Conservation (phyloP, 176 grass and related monocot genomes). For the Oryza australiensis region DNA sequence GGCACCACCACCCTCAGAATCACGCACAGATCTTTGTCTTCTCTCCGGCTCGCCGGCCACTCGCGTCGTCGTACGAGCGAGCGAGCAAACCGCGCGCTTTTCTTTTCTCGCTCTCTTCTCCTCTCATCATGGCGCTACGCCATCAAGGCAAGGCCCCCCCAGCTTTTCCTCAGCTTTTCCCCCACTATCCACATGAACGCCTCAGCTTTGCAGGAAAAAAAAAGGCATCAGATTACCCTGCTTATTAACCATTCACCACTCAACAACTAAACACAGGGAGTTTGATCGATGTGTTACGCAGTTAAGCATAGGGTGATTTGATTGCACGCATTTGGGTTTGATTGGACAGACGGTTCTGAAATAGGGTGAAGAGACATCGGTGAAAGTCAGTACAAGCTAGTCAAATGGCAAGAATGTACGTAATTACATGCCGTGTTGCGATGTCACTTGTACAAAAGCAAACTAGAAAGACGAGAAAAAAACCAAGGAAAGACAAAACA, state of each 20-base stretch:
- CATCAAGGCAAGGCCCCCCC: slow-evolving; percentile 19
- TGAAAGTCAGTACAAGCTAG: background rate
- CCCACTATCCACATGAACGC: background rate
- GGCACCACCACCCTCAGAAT: slow-evolving; percentile 32
- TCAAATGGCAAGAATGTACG: slow-evolving; percentile 31
- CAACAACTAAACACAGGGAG: background rate
- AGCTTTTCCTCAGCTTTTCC: slow-evolving; percentile 50
- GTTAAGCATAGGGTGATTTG: background rate
- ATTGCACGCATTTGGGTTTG: too few species aligned
- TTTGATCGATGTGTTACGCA: background rate
- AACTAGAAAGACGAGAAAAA: background rate
- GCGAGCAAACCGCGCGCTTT: background rate
- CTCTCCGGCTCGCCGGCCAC: background rate
- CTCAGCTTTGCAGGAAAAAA: slow-evolving; percentile 16
- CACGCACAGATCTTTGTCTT: slow-evolving; percentile 67
- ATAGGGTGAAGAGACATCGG: background rate
- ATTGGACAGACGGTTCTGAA: background rate
- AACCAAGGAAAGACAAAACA: background rate
- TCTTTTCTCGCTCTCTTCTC: background rate
- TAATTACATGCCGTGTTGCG: slow-evolving; percentile 30
- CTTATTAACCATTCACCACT: background rate
- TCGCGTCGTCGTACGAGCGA: slow-evolving; percentile 17
- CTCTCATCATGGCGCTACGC: slow-evolving; percentile 46
- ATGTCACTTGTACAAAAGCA: slow-evolving; percentile 23
- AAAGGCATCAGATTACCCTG: background rate